phyloP scores from a whole-genome alignment of 805 yeast species.

The Hanseniaspora taiwanica region DNA sequence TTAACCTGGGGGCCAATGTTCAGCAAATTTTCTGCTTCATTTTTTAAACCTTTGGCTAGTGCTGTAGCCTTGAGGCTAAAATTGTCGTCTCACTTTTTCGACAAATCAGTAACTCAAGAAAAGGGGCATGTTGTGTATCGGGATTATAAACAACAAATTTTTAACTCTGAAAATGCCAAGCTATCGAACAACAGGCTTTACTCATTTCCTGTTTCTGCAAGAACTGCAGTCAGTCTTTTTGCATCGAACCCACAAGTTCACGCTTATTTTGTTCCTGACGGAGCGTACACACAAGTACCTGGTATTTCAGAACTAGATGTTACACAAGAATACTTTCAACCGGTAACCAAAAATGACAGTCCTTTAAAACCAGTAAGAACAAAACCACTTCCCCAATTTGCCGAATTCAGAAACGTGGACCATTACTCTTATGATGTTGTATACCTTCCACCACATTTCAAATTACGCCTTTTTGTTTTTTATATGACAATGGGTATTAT shows the following conservation, averaged over 20 bases:
- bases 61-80: conserved; percentile 29
- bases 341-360: conserved; percentile 70
- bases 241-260: conserved; percentile 26
- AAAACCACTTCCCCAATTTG: background rate
- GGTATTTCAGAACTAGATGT: conserved; percentile 60
- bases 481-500: background rate
- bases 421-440: background rate
- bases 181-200: conserved; percentile 38
- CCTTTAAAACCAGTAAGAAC: background rate
- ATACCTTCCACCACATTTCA: background rate
- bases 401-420: background rate
- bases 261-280: conserved; percentile 67
- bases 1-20: background rate
- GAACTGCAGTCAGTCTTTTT: conserved; percentile 33
- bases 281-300: conserved; percentile 77
- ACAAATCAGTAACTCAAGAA: conserved; percentile 49
- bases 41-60: background rate
- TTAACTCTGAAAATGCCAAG: conserved; percentile 23
- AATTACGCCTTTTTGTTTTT: background rate
- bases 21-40: background rate
- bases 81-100: conserved; percentile 69
- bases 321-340: conserved; percentile 56
- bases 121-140: conserved; percentile 57
- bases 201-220: conserved; percentile 37
- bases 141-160: conserved; percentile 30